Base-by-base conservation (phyloP, 441 rosid species). In the Hura crepitans region DNA sequence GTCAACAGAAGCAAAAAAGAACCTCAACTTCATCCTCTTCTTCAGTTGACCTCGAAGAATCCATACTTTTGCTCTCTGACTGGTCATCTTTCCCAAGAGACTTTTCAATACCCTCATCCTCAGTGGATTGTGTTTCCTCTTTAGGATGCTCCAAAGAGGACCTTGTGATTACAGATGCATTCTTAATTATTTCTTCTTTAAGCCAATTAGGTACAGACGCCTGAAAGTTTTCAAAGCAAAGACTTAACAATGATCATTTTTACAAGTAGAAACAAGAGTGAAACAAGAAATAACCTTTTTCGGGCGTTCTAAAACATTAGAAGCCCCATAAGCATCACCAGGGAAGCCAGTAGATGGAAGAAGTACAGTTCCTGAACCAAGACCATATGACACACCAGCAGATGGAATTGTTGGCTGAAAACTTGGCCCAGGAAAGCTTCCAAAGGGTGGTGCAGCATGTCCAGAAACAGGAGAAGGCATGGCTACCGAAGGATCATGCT, bases 151-250 rank as follows among this genome's bases (percentile, higher is more conserved):
- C 91, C 20, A 79, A 57, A 65, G 87, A 82, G 72, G 93, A 81
- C 78, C 83, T 89, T 49, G 88, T 75, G 76, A 85, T 79, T 64
- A 85, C 79, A 46, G 90, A 84, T 83, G 89, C 93, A 66, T 81
- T 90, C 88, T 90, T 92, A 55, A 87, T 82, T 66, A 94, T 83
- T 81, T 94, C 97, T 76, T 92, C 99, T 81, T 86, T 89, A 57
- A 94, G 97, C 99, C 99, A 96, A 78, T 87, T 88, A 77, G 99
- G 99, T 60, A 96, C 93, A 74, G 89, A 81, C 63, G 85, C 91
- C 99, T 96, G 88, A 72, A 77, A 78, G 50, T 33, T 69, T 63
- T 71, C 55, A 59, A 72, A 71, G 53, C 75, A 65, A 69, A 55
- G 66, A 55, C 57, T 75, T 79, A 82, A 39, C 39, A 78, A 62